Conservation (phyloP, 2,329 filamentous ascomycete genomes). For the Diaporthe aspalathi region DNA sequence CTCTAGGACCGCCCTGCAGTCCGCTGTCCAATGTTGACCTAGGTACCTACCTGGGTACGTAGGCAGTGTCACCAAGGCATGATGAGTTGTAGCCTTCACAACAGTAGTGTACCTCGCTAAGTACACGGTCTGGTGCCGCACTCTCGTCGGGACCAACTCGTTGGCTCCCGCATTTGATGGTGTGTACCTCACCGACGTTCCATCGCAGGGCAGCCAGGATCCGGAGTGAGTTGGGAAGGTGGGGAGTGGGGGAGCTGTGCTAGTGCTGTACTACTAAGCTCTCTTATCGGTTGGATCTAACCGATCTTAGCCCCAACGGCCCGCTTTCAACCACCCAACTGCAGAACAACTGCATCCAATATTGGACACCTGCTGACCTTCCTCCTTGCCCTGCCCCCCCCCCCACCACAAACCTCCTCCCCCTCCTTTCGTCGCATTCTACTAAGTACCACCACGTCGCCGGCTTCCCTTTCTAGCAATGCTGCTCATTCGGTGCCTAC, state of each 20-base stretch:
- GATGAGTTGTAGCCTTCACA: neutral
- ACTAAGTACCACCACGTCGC: neutral
- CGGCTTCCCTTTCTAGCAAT: too few relatives aligned
- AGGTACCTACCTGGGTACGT: too few relatives aligned
- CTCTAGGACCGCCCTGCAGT: neutral
- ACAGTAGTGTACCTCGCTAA: neutral
- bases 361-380: constrained; percentile 13
- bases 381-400: neutral
- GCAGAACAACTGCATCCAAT: constrained; percentile 19
- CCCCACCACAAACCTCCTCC: neutral
- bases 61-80: neutral
- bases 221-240: neutral
- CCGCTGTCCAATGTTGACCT: neutral
- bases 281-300: constrained; percentile 30
- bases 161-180: constrained; percentile 22
- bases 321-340: constrained; percentile 19
- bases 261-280: neutral
- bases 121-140: too few relatives aligned
- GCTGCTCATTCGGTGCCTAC: constrained; percentile 10
- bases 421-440: neutral
- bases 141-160: constrained; percentile 4
- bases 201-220: neutral
- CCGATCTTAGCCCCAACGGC: constrained; percentile 21
- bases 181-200: constrained; percentile 15
- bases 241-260: neutral